These are phyloP conservation scores for Silene latifolia DNA, from an alignment of 148 eudicot genomes.

Conservation along the genomic window DNA sequence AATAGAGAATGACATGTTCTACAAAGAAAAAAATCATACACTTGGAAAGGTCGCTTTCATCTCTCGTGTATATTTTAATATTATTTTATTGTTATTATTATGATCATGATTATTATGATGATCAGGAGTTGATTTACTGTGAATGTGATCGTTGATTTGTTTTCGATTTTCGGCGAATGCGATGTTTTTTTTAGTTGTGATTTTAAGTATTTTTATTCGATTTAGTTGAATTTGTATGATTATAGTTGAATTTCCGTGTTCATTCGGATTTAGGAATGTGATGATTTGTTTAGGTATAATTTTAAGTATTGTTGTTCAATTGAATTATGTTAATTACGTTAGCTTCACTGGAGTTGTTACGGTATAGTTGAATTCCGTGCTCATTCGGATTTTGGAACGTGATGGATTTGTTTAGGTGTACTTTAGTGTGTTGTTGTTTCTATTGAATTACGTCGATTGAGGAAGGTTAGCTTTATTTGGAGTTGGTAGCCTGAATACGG, in stretches of 20 bases:
- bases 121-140: background rate
- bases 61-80: no score
- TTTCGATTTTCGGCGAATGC: background rate
- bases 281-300: background rate
- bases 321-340: no score
- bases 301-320: no score
- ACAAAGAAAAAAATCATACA: no score
- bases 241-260: background rate
- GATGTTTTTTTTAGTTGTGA: background rate
- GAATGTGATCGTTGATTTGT: background rate
- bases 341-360: no score
- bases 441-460: no score
- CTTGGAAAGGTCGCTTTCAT: slow-evolving; percentile 60
- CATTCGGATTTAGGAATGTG: background rate
- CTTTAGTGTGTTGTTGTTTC: no score
- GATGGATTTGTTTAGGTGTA: background rate
- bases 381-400: no score
- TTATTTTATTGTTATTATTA: background rate
- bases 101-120: background rate
- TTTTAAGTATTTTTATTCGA: background rate
- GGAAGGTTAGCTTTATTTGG: background rate
- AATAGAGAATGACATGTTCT: no score
- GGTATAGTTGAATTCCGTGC: no score
- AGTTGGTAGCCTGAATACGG: background rate
- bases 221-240: background rate